Evolutionary conservation across 1,284 basidiomycete species (phyloP).

Genomic region (Trichosporon sp.): DNA sequence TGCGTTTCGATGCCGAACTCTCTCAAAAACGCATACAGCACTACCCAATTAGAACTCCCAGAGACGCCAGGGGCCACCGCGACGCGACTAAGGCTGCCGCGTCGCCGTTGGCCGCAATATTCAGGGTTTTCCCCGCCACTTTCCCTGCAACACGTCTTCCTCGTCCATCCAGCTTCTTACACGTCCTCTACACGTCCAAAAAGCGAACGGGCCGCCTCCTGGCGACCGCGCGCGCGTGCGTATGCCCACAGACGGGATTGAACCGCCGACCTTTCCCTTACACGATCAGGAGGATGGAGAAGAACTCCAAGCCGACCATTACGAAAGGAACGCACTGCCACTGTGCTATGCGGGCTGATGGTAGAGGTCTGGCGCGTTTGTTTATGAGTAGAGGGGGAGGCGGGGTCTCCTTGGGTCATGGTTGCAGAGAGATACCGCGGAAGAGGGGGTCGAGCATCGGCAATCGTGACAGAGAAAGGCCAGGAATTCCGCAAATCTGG

Average conservation of each 20-base stretch:
- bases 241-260: neutral
- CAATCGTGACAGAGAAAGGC: no score
- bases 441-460: no score
- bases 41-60: no score
- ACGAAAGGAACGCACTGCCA: conserved; percentile 2
- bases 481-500: no score
- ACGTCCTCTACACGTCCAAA: neutral
- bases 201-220: neutral
- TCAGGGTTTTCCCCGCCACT: neutral
- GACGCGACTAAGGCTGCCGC: no score
- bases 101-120: neutral
- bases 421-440: no score
- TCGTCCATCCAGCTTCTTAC: neutral
- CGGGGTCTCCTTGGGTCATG: no score
- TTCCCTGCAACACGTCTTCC: neutral
- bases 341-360: conserved; percentile 1
- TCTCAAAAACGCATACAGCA: no score
- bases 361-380: neutral
- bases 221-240: neutral
- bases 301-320: neutral
- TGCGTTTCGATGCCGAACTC: no score
- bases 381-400: no score
- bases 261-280: neutral
- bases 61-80: no score
- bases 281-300: no score